Percentiles rank a stretch among this genome's conserved stretches.
Conservation (phyloP, 2,329 filamentous ascomycete genomes). For the Diaporthe eres region DNA sequence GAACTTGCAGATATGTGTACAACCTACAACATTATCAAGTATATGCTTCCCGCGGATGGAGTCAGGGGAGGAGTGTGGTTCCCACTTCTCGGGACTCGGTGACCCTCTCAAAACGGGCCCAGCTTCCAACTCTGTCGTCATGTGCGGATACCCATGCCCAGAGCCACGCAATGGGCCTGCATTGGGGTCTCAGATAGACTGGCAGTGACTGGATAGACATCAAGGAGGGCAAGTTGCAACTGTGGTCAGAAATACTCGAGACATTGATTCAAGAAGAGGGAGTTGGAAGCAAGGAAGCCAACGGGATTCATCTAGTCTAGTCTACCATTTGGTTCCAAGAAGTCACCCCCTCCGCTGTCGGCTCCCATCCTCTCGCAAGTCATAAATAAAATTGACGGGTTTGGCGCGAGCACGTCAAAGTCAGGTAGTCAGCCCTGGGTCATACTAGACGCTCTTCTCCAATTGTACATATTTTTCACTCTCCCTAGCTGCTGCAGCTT, state of each 20-base stretch:
- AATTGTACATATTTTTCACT: slow-evolving; percentile 30
- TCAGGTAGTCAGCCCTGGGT: slow-evolving; percentile 34
- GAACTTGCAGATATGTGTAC: background rate
- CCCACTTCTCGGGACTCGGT: slow-evolving; percentile 39
- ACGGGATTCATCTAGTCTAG: background rate
- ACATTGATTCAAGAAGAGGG: background rate
- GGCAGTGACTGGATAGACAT: background rate
- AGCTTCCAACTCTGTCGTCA: slow-evolving; percentile 39
- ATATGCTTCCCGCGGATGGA: background rate
- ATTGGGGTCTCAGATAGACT: slow-evolving; percentile 23
- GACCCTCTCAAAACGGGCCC: slow-evolving; percentile 31
- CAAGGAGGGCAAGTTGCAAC: slow-evolving; percentile 32
- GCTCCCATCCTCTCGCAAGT: slow-evolving; percentile 17
- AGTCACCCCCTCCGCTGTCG: slow-evolving; percentile 17
- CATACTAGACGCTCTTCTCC: slow-evolving; percentile 40
- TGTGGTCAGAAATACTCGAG: slow-evolving; percentile 24
- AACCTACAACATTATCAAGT: slow-evolving; percentile 5
- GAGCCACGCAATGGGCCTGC: slow-evolving; percentile 35
- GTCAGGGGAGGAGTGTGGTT: slow-evolving; percentile 25
- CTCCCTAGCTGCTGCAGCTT: slow-evolving; percentile 2
- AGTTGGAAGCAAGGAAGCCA: background rate
- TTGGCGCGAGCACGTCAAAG: slow-evolving; percentile 31
- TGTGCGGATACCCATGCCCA: slow-evolving; percentile 26
- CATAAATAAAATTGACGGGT: slow-evolving; percentile 32
- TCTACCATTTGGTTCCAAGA: slow-evolving; percentile 31